Conservation (phyloP, 768 basidiomycete genomes). For the Boletus bicolor region DNA sequence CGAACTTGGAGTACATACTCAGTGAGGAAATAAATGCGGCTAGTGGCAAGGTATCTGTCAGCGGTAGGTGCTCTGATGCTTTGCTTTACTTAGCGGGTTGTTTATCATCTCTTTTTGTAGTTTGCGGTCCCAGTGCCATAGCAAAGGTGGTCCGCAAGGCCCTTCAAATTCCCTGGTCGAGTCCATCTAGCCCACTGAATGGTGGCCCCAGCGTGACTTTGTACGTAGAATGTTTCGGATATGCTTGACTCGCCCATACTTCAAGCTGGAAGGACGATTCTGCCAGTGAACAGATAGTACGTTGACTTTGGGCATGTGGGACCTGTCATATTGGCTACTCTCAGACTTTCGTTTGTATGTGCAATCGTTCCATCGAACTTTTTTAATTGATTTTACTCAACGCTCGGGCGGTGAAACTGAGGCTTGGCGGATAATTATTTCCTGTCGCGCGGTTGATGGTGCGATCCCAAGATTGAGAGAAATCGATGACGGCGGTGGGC, state of each 20-base stretch:
- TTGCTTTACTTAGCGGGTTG: not conserved
- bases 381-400: not conserved
- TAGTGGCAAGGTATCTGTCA: constrained; percentile 39
- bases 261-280: not conserved
- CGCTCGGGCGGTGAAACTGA: not conserved
- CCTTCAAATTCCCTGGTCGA: constrained; percentile 33
- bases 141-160: constrained; percentile 34
- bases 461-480: not conserved
- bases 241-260: constrained; percentile 15
- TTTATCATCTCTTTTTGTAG: not conserved
- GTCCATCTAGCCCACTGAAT: constrained; percentile 23
- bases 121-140: constrained; percentile 42
- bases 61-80: constrained; percentile 32
- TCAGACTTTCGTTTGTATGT: not conserved
- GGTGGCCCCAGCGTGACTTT: constrained; percentile 35
- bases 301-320: not conserved
- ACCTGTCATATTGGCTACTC: not conserved
- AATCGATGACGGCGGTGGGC: too few relatives aligned
- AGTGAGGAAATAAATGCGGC: constrained; percentile 32
- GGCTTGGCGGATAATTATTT: not conserved
- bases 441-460: not conserved
- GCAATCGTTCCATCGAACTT: too few relatives aligned
- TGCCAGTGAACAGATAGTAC: not conserved
- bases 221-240: constrained; percentile 35
- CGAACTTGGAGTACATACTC: constrained; percentile 37